phyloP scores from a whole-genome alignment of 306 rosid genomes.

The Cajanus cajan region DNA sequence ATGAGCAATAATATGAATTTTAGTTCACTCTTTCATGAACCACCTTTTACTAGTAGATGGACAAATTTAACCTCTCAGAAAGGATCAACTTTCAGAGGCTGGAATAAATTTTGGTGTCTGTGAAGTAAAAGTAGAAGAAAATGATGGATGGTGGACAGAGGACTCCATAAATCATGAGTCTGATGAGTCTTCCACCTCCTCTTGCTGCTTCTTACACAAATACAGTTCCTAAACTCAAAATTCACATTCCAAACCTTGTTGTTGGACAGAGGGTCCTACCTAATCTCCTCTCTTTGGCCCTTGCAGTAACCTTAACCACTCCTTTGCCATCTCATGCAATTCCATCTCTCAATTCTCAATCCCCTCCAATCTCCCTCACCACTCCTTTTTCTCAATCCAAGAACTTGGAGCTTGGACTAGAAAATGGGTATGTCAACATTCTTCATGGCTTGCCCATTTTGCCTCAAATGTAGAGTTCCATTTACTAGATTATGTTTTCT shows the following conservation, averaged over 20 bases:
- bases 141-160: constrained; percentile 22
- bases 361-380: constrained; percentile 63
- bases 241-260: constrained; percentile 24
- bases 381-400: constrained; percentile 92
- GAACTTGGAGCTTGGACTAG: constrained; percentile 61
- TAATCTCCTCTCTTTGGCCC: constrained; percentile 62
- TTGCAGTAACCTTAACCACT: constrained; percentile 59
- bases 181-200: constrained; percentile 44
- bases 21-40: too few relatives aligned
- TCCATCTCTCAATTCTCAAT: constrained; percentile 63
- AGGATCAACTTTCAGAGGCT: constrained; percentile 22
- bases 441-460: neutral
- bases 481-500: neutral
- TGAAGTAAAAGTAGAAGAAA: neutral
- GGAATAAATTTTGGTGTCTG: neutral
- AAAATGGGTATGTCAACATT: constrained; percentile 60
- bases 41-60: too few relatives aligned
- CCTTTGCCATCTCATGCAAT: constrained; percentile 69
- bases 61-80: neutral
- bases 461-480: neutral
- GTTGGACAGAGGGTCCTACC: constrained; percentile 40
- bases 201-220: constrained; percentile 26
- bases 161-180: constrained; percentile 41
- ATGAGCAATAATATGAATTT: too few relatives aligned
- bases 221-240: constrained; percentile 39